Evolutionary conservation across 1,139 yeast species (phyloP).

Genomic region (Geotrichum bryndzae): DNA sequence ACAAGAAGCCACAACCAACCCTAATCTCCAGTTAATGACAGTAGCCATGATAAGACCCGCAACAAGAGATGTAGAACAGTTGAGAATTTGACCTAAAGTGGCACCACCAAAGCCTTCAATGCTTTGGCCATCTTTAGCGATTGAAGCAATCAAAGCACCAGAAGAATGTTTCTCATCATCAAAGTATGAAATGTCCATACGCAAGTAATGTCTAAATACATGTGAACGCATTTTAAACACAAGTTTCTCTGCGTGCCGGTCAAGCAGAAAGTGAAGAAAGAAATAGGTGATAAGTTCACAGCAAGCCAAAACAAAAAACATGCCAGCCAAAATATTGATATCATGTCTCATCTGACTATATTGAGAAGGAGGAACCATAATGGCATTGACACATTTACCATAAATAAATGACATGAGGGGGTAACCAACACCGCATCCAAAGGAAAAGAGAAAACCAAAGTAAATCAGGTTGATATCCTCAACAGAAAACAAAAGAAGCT

Average conservation of each 20-base stretch:
- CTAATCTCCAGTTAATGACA: constrained; percentile 61
- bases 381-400: constrained; percentile 35
- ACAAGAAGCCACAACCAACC: constrained; percentile 51
- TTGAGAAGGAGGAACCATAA: constrained; percentile 33
- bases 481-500: constrained; percentile 1
- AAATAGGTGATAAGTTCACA: constrained; percentile 11
- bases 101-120: constrained; percentile 86
- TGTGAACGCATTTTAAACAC: constrained; percentile 32
- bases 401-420: constrained; percentile 38
- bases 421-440: constrained; percentile 37
- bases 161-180: constrained; percentile 58
- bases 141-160: constrained; percentile 77
- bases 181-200: constrained; percentile 79
- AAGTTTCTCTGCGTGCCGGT: constrained; percentile 23
- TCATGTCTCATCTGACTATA: constrained; percentile 35
- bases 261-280: constrained; percentile 1
- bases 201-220: constrained; percentile 38
- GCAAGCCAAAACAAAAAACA: constrained; percentile 39
- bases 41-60: constrained; percentile 70
- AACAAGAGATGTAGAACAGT: constrained; percentile 61
- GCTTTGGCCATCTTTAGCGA: constrained; percentile 78
- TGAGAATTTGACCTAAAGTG: constrained; percentile 72
- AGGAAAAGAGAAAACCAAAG: constrained; percentile 32
- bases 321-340: constrained; percentile 35
- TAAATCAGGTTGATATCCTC: constrained; percentile 20